Percentiles rank a stretch among this genome's conserved stretches.
Evolutionary conservation across 176 grass and related monocot genomes (phyloP).

Genomic region (Bonia amplexicaulis): DNA sequence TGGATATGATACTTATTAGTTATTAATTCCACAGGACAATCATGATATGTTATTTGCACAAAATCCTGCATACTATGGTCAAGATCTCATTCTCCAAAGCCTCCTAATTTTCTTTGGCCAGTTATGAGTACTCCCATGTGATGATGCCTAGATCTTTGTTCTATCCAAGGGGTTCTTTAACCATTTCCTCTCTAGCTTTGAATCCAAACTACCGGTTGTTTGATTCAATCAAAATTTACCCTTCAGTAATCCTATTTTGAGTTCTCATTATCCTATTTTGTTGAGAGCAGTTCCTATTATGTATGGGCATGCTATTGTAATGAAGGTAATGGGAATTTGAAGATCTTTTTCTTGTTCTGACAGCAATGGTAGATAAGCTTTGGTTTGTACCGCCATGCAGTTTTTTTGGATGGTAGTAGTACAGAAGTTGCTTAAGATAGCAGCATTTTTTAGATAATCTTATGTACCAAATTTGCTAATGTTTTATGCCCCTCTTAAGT

Average conservation of each 20-base stretch:
- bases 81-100: neutral
- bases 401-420: neutral
- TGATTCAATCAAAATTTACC: neutral
- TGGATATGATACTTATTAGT: neutral
- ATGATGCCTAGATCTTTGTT: conserved; percentile 2
- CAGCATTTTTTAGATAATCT: neutral
- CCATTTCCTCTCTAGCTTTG: neutral
- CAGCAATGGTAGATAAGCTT: neutral
- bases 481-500: neutral
- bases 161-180: neutral
- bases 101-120: neutral
- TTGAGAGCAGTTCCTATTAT: neutral
- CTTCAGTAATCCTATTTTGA: neutral
- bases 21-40: neutral
- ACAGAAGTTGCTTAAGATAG: conserved; percentile 1
- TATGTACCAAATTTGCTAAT: conserved; percentile 5
- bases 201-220: neutral
- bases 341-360: neutral
- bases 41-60: neutral
- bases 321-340: conserved; percentile 36
- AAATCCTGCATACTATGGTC: neutral
- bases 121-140: conserved; percentile 17
- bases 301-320: conserved; percentile 6
- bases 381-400: neutral
- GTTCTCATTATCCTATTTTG: neutral